These are phyloP conservation scores for Gamarada debralockiae DNA, from an alignment of 495 filamentous ascomycete genomes.

Conservation along the genomic window DNA sequence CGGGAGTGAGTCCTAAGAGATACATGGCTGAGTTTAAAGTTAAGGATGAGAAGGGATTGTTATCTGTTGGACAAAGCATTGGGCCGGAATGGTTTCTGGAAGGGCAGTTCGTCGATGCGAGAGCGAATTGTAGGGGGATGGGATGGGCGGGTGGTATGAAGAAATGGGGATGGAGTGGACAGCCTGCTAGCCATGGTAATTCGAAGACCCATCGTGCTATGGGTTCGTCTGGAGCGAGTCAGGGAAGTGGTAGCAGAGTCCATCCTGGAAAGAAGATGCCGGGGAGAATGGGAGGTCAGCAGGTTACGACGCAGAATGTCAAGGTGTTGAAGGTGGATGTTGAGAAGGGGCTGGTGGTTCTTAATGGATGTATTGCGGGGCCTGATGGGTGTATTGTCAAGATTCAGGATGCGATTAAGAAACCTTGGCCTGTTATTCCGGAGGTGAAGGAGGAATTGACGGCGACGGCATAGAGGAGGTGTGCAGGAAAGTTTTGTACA, in stretches of 20 bases:
- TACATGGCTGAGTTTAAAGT: constrained; percentile 83
- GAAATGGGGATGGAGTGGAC: constrained; percentile 79
- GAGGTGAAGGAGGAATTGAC: constrained; percentile 13
- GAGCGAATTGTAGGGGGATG: constrained; percentile 73
- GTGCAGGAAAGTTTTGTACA: constrained; percentile 26
- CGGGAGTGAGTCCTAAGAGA: constrained; percentile 75
- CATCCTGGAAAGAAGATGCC: constrained; percentile 97
- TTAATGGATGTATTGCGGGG: constrained; percentile 80
- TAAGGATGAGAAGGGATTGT: constrained; percentile 63
- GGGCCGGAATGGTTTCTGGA: constrained; percentile 81
- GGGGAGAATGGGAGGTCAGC: constrained; percentile 85
- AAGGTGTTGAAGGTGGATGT: constrained; percentile 83
- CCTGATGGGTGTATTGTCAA: constrained; percentile 79
- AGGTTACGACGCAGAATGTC: constrained; percentile 84
- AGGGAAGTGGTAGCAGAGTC: constrained; percentile 89
- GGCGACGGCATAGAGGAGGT: constrained; percentile 24
- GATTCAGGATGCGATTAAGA: constrained; percentile 90
- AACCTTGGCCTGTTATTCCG: constrained; percentile 65
- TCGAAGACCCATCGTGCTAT: constrained; percentile 87
- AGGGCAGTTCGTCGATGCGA: constrained; percentile 86
- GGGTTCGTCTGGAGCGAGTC: constrained; percentile 80
- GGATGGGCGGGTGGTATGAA: constrained; percentile 99
- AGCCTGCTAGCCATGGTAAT: constrained; percentile 90
- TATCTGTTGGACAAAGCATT: constrained; percentile 68
- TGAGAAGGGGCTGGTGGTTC: constrained; percentile 79